phyloP scores from a whole-genome alignment of 305 asterid genomes.

The Fraxinus albicans region DNA sequence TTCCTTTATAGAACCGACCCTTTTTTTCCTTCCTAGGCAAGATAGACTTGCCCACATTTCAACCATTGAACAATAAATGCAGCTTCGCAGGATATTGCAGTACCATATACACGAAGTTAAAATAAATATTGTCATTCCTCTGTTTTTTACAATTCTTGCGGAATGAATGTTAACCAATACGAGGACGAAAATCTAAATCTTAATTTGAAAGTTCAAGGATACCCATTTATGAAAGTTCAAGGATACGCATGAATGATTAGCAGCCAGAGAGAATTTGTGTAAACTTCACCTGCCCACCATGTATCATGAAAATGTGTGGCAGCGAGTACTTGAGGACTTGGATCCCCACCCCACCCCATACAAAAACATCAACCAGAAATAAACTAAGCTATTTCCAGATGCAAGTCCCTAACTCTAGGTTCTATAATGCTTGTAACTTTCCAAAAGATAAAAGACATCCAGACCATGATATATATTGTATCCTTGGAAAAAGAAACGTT shows the following conservation, averaged over 20 bases:
- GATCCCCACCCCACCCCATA: neutral
- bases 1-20: no score
- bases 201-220: neutral
- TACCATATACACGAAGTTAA: neutral
- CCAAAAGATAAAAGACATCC: neutral
- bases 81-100: neutral
- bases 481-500: neutral
- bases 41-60: neutral
- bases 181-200: neutral
- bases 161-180: neutral
- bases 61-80: neutral
- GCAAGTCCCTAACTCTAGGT: neutral
- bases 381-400: neutral
- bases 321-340: neutral
- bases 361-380: neutral
- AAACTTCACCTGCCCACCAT: neutral
- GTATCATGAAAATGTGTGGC: neutral
- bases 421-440: neutral
- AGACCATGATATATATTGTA: neutral
- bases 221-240: neutral
- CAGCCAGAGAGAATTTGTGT: neutral
- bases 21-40: neutral
- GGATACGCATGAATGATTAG: no score
- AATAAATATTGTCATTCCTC: neutral
- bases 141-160: neutral